Percentiles rank a stretch among this genome's conserved stretches.
Conservation (phyloP, 1,284 basidiomycete species). For the Leccinum pachyderme region DNA sequence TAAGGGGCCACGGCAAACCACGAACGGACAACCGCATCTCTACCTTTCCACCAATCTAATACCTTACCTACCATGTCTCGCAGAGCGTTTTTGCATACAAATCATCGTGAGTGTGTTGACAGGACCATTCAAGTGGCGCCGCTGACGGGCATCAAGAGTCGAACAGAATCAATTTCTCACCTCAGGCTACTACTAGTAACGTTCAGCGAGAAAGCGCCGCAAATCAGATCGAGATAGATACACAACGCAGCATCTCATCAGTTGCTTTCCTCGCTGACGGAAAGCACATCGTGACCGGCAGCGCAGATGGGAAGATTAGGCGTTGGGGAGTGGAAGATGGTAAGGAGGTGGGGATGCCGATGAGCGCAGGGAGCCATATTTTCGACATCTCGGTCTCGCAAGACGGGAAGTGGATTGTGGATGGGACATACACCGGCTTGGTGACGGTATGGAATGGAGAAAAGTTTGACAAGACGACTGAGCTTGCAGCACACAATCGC, state of each 20-base stretch:
- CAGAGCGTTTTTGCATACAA: not conserved
- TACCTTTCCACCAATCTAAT: not conserved
- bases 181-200: not conserved
- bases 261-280: not conserved
- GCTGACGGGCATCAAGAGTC: not conserved
- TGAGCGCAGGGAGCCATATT: not conserved
- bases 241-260: not conserved
- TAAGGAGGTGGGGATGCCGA: not conserved
- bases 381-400: not conserved
- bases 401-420: not conserved
- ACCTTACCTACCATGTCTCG: not conserved
- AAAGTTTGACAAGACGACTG: not conserved
- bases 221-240: not conserved
- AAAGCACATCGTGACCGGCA: not conserved
- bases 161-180: not conserved
- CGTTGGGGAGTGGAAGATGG: not conserved
- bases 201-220: not conserved
- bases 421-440: not conserved
- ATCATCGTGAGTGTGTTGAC: not conserved
- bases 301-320: not conserved
- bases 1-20: not conserved
- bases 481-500: not conserved
- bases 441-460: not conserved
- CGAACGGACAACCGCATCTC: not conserved
- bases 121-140: not conserved